Conservation (phyloP, 192 early-diverging fungal genomes). For the Chytriomyces hyalinus region DNA sequence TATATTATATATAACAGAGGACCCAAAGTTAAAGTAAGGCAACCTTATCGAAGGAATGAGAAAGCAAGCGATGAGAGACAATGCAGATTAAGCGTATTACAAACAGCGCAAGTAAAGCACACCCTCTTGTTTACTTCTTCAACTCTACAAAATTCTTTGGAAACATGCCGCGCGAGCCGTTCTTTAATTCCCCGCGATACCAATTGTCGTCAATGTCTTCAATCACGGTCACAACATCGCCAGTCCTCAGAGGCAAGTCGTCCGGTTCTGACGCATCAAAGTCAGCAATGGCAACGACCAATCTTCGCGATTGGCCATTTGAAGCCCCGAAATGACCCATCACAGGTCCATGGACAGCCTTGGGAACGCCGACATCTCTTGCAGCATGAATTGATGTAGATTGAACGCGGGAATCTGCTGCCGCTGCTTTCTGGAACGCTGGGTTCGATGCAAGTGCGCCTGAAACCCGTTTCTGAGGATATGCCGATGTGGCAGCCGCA, state of each 20-base stretch:
- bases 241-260: slow-evolving; percentile 9
- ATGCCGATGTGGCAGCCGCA: too few relatives aligned
- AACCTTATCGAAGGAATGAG: too few relatives aligned
- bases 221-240: slow-evolving; percentile 26
- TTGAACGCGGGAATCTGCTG: slow-evolving; percentile 5
- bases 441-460: neutral
- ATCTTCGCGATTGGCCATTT: neutral
- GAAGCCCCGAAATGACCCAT: neutral
- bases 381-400: neutral
- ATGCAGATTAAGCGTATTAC: too few relatives aligned
- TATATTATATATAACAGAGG: too few relatives aligned
- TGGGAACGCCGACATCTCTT: slow-evolving; percentile 18
- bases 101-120: too few relatives aligned
- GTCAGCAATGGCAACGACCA: slow-evolving; percentile 24
- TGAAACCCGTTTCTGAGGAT: too few relatives aligned
- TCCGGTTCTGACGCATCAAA: slow-evolving; percentile 14
- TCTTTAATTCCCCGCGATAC: slow-evolving; percentile 11
- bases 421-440: neutral
- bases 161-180: slow-evolving; percentile 12
- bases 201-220: slow-evolving; percentile 32
- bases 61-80: too few relatives aligned
- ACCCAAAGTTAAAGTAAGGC: too few relatives aligned
- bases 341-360: neutral
- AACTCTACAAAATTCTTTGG: slow-evolving; percentile 27
- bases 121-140: too few relatives aligned